Evolutionary conservation across 176 grass and related monocot species (phyloP).

Genomic region (Hordeum vulgare): DNA sequence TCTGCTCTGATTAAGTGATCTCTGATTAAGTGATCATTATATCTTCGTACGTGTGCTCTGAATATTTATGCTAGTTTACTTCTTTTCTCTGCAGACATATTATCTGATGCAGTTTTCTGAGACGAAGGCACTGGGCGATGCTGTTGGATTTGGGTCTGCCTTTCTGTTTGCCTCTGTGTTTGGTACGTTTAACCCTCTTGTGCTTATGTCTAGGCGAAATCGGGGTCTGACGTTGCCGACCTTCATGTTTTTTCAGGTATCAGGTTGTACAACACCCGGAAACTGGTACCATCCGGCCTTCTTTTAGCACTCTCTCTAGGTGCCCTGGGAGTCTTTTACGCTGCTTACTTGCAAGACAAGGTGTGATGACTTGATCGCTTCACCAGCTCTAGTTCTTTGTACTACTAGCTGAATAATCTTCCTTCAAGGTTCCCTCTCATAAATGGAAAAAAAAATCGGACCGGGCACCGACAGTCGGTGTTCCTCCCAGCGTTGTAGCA

Average conservation of each 20-base stretch:
- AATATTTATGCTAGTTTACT: background rate
- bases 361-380: conserved; percentile 31
- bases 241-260: conserved; percentile 52
- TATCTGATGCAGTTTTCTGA: conserved; percentile 91
- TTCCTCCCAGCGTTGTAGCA: background rate
- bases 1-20: background rate
- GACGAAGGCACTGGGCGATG: conserved; percentile 52
- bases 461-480: background rate
- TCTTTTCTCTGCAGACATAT: conserved; percentile 44
- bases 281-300: conserved; percentile 78
- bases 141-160: conserved; percentile 79
- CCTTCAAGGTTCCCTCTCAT: conserved; percentile 20
- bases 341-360: conserved; percentile 77
- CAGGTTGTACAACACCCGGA: conserved; percentile 64
- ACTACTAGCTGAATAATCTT: background rate
- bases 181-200: conserved; percentile 24
- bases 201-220: background rate
- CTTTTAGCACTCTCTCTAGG: conserved; percentile 67
- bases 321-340: conserved; percentile 64
- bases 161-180: conserved; percentile 79
- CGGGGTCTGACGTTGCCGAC: background rate
- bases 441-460: conserved; percentile 13
- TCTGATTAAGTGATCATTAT: background rate
- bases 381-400: conserved; percentile 14
- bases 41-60: background rate